Evolutionary conservation across 768 basidiomycete genomes (phyloP), one percentile per base, ranked within the genome.

Genomic region (Lactarius sanguifluus): DNA sequence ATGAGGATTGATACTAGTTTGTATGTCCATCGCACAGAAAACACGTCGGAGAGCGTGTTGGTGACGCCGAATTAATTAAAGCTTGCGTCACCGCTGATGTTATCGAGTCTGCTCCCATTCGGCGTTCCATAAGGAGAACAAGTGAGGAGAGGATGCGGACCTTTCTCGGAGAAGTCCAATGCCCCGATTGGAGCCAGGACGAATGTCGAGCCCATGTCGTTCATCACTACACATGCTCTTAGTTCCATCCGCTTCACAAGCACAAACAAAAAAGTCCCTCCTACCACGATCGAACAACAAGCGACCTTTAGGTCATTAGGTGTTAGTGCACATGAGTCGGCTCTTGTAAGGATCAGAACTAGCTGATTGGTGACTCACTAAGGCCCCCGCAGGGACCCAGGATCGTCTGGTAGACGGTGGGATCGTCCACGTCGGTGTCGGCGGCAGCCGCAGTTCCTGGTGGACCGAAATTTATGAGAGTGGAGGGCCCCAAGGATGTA

Each of bases 141-240:
- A 38, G 36, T n/a, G 41, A 7, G 25, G 28, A 7, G 2, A 18
- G 8, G 20, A 34, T 28, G 63, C 81, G 55, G 64, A 88, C 89
- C 69, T 3, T 70, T 78, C 3, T 82, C 77, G 13, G 90, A 90
- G 72, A 91, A 91, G 75, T 91, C 90, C 3, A 87, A 83, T 5
- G 90, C 87, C 16, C 90, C 90, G 16, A 92, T 79, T 0, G 90
- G 83, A 45, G 91, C 79, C 12, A 90, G 84, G 58, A 92, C 76
- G 71, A 88, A 89, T 52, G 85, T 86, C 60, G 92, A 76, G 1
- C 89, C 90, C 32, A 82, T 81, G 0, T 81, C 86, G 72, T 91
- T 85, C 1, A 83, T 82, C 18, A 86, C 82, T 82, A 58, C 15
- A 59, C 16, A 32, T 62, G n/a, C 65, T 58, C 20, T 30, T 1